These are phyloP conservation scores for Stellera chamaejasme DNA, from an alignment of 345 rosid genomes.

Conservation along the genomic window DNA sequence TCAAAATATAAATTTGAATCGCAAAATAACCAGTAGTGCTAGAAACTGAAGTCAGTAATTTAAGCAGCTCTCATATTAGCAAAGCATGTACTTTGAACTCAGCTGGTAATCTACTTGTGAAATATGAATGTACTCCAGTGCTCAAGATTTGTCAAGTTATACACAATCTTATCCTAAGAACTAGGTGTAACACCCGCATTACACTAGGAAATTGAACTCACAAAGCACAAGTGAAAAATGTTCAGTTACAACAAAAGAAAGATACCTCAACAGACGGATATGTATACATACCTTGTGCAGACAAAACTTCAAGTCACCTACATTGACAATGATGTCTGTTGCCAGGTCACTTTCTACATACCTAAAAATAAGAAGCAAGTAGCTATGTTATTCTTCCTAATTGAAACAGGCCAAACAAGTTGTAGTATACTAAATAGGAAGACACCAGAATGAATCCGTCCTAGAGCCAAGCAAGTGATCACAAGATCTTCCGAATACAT, in stretches of 20 bases:
- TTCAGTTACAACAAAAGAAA: not conserved
- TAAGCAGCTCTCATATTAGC: not conserved
- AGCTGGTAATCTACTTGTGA: no score
- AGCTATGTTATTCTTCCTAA: no score
- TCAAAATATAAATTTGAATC: not conserved
- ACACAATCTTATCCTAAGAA: slow-evolving; percentile 5
- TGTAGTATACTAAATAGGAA: no score
- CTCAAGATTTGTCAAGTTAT: not conserved
- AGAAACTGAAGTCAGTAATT: not conserved
- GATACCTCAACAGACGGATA: no score
- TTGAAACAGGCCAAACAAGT: no score
- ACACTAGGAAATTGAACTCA: not conserved
- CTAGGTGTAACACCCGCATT: not conserved
- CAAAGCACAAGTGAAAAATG: not conserved
- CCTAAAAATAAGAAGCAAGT: slow-evolving; percentile 26
- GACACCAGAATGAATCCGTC: no score
- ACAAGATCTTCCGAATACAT: no score
- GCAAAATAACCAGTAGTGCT: not conserved
- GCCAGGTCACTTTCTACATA: slow-evolving; percentile 68
- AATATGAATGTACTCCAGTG: not conserved
- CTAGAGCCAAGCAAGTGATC: no score
- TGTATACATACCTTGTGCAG: slow-evolving; percentile 66
- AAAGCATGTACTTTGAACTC: not conserved
- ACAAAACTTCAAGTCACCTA: slow-evolving; percentile 55
- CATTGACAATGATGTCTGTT: slow-evolving; percentile 47